Conservation (phyloP, 768 basidiomycete species). For the Amanita thiersii region DNA sequence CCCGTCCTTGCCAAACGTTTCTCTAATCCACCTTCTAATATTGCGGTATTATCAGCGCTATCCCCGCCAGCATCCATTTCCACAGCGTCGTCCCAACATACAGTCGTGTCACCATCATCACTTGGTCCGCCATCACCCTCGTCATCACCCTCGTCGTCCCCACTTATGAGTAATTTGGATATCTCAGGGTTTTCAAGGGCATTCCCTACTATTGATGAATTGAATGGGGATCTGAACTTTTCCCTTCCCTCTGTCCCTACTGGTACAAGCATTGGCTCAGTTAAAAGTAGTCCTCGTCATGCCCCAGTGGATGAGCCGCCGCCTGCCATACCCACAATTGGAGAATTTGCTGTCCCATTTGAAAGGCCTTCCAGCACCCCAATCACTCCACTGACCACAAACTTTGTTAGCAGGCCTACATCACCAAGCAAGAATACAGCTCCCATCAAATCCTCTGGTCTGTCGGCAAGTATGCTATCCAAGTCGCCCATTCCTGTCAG, state of each 20-base stretch:
- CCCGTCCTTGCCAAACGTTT: slow-evolving; percentile 31
- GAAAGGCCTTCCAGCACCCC: slow-evolving; percentile 68
- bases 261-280: slow-evolving; percentile 22
- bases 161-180: slow-evolving; percentile 28
- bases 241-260: slow-evolving; percentile 43
- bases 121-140: slow-evolving; percentile 73
- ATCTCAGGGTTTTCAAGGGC: slow-evolving; percentile 52
- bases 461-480: slow-evolving; percentile 20
- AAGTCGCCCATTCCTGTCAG: slow-evolving; percentile 40
- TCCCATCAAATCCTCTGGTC: slow-evolving; percentile 25
- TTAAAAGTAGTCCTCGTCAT: slow-evolving; percentile 16
- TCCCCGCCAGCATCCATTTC: slow-evolving; percentile 25
- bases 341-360: slow-evolving; percentile 32
- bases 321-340: slow-evolving; percentile 22
- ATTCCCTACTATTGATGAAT: slow-evolving; percentile 75
- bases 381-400: slow-evolving; percentile 46
- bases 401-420: slow-evolving; percentile 54
- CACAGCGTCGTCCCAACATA: slow-evolving; percentile 43
- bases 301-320: slow-evolving; percentile 19
- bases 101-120: slow-evolving; percentile 60
- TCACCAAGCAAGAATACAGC: slow-evolving; percentile 39
- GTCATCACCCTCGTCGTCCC: slow-evolving; percentile 61
- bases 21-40: slow-evolving; percentile 17
- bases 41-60: slow-evolving; percentile 11
- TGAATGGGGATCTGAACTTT: slow-evolving; percentile 48